Evolutionary conservation across 768 basidiomycete species (phyloP).

Genomic region (Tricholoma bakamatsutake): DNA sequence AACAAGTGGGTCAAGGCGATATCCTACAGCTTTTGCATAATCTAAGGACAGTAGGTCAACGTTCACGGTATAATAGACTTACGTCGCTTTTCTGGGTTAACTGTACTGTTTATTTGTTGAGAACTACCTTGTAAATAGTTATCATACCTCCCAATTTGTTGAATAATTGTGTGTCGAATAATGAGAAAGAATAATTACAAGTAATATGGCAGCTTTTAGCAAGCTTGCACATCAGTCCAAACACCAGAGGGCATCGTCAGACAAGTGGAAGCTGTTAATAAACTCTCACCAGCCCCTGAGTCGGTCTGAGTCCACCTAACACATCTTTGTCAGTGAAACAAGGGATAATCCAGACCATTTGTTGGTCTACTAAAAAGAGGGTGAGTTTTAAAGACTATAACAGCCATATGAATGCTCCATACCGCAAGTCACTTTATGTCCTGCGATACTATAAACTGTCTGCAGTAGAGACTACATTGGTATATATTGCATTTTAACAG

Average conservation of each 20-base stretch:
- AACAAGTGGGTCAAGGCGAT: background rate
- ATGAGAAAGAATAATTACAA: background rate
- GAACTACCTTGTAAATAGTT: slow-evolving; percentile 6
- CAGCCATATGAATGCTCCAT: slow-evolving; percentile 8
- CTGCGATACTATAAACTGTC: slow-evolving; percentile 41
- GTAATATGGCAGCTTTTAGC: slow-evolving; percentile 21
- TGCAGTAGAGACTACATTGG: slow-evolving; percentile 11
- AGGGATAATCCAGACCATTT: slow-evolving; percentile 32
- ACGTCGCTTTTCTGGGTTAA: background rate
- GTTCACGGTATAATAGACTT: background rate
- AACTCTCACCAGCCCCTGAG: slow-evolving; percentile 37
- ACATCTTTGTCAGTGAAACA: background rate
- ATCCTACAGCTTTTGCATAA: background rate
- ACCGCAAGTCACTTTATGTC: slow-evolving; percentile 42
- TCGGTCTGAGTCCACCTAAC: slow-evolving; percentile 51
- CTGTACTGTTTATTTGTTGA: background rate
- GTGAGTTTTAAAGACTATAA: background rate
- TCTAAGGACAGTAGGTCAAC: slow-evolving; percentile 1
- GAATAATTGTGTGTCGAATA: background rate
- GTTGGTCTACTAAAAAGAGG: slow-evolving; percentile 44
- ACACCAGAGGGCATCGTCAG: slow-evolving; percentile 29
- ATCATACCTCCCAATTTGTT: background rate
- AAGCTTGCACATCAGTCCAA: slow-evolving; percentile 46
- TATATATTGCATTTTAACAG: background rate
- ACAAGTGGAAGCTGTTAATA: background rate